Evolutionary conservation across 1,139 yeast genomes (phyloP).

Genomic region (Yamadazyma trypodendri): DNA sequence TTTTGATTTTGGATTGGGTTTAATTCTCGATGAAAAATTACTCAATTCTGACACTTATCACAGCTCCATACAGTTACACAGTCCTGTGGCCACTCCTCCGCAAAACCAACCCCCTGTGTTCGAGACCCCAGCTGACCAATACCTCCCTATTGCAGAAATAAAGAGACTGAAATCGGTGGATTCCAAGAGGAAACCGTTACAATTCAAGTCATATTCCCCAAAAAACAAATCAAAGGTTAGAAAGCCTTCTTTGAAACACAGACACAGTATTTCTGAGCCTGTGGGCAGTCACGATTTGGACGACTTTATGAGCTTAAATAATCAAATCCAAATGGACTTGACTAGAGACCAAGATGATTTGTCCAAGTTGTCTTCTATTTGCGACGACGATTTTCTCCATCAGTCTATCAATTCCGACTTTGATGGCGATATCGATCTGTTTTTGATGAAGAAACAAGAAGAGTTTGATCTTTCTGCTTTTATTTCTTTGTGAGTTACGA

Average conservation of each 20-base stretch:
- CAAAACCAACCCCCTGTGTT: slow-evolving; percentile 12
- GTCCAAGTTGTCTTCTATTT: slow-evolving; percentile 9
- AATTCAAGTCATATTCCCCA: slow-evolving; percentile 42
- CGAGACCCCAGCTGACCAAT: slow-evolving; percentile 16
- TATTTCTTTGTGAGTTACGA: slow-evolving; percentile 21
- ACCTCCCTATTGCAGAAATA: slow-evolving; percentile 14
- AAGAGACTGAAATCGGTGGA: slow-evolving; percentile 29
- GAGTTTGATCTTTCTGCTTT: slow-evolving; percentile 34
- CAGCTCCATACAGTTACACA: not conserved
- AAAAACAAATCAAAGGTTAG: slow-evolving; percentile 18
- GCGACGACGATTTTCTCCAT: slow-evolving; percentile 13
- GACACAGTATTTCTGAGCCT: slow-evolving; percentile 26
- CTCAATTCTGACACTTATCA: slow-evolving; percentile 5
- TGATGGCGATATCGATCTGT: slow-evolving; percentile 24
- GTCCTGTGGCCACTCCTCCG: slow-evolving; percentile 8
- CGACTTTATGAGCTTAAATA: slow-evolving; percentile 32
- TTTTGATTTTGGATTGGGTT: slow-evolving; percentile 12
- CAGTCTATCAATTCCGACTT: slow-evolving; percentile 18
- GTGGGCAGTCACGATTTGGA: slow-evolving; percentile 23
- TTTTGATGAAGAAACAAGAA: slow-evolving; percentile 25
- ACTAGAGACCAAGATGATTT: slow-evolving; percentile 5
- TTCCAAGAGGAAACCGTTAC: slow-evolving; percentile 30
- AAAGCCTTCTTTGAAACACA: slow-evolving; percentile 20
- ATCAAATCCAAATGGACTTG: slow-evolving; percentile 22
- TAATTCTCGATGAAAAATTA: slow-evolving; percentile 13